phyloP scores from a whole-genome alignment of 495 filamentous ascomycete species.

The Trichoderma parareesei region DNA sequence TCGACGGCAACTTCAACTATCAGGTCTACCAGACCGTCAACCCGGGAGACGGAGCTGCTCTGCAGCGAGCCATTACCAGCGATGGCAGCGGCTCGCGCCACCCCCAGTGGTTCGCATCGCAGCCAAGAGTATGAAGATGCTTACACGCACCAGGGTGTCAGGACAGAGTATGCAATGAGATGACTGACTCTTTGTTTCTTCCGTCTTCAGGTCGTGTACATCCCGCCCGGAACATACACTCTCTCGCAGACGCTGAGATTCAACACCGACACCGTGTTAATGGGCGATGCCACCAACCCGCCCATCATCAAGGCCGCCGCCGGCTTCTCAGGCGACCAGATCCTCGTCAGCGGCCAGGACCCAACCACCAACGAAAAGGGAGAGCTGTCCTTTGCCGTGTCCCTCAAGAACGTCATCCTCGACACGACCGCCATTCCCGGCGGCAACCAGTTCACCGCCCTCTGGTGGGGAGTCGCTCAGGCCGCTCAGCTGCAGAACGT shows the following conservation, averaged over 20 bases:
- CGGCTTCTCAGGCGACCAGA: constrained; percentile 26
- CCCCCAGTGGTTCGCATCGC: background rate
- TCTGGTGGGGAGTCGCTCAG: constrained; percentile 66
- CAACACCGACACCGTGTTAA: constrained; percentile 52
- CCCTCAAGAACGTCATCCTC: constrained; percentile 61
- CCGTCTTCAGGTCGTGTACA: constrained; percentile 45
- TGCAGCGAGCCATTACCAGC: background rate
- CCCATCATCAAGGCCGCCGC: constrained; percentile 55
- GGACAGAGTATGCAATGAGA: no score
- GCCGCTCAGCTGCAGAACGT: constrained; percentile 62
- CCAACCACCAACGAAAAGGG: constrained; percentile 18
- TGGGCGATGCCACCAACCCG: constrained; percentile 58
- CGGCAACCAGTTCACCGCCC: constrained; percentile 41
- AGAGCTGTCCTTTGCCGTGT: constrained; percentile 48
- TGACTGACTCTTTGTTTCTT: background rate
- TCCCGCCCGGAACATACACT: constrained; percentile 57
- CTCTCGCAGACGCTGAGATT: constrained; percentile 47
- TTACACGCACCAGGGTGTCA: no score
- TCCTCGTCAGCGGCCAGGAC: constrained; percentile 39
- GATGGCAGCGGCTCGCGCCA: background rate
- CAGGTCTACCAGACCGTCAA: constrained; percentile 3
- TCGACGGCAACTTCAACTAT: constrained; percentile 5
- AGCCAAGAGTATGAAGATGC: background rate
- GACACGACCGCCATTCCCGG: constrained; percentile 52
- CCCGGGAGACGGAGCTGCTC: constrained; percentile 1